Evolutionary conservation across 2,329 filamentous ascomycete genomes (phyloP), one percentile per base, ranked within the genome.

Genomic region (Trichoderma sp.): DNA sequence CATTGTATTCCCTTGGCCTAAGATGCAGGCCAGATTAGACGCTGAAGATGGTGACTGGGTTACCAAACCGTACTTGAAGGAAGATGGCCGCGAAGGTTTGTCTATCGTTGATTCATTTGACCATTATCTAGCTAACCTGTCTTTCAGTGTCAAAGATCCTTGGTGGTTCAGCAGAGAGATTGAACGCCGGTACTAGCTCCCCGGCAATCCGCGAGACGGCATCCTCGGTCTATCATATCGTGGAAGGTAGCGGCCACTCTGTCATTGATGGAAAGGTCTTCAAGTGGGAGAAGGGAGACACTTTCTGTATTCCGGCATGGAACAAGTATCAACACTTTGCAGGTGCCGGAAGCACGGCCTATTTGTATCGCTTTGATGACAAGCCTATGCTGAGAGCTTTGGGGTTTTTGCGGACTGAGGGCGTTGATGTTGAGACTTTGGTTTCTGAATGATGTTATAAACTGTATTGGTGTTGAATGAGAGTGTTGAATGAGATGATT

Each of bases 231-330:
- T 86, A 84, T 68, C 85, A 88, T 70, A 81, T 87, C 10, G 74
- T 86, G 13, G 74, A 80, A 19, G 85, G 85, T 0, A 74, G 70
- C 0, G 86, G 85, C 0, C 70, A 77, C 25, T 79, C 78, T 1
- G 70, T 70, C 0, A 80, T 87, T 50, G 78, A 76, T 2, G 80
- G 76, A 0, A 70, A 78, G 57, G 74, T 65, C 4, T 71, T 81
- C 29, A 27, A 60, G 0, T 87, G 85, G 84, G 80, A 81, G 67
- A 72, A 78, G 48, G 81, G 83, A 2, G 85, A 87, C 72, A 87
- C 83, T 0, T 87, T 87, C 68, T 84, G 82, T 69, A 76, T 87
- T 13, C 85, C 85, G 0, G 73, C 84, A 0, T 87, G 85, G 85
- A 74, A 84, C 59, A 72, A 68, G 13, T 85, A 84, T 68, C 78